Evolutionary conservation across 2,329 filamentous ascomycete species (phyloP).

Genomic region (Macrophomina tecta): DNA sequence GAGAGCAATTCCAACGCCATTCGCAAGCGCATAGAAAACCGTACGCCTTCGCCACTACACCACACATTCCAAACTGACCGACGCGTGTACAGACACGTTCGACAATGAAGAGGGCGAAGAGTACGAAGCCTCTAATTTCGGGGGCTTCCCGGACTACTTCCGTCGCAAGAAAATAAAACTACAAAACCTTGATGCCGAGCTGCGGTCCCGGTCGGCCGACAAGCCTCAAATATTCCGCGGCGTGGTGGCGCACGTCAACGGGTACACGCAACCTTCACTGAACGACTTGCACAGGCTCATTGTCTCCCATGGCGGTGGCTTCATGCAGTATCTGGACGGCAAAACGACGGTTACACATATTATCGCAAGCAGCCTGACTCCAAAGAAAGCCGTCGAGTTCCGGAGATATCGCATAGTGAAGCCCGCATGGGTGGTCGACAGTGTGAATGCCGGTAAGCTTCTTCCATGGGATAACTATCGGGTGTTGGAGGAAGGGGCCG

Average conservation of each 20-base stretch:
- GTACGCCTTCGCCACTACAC: conserved; percentile 39
- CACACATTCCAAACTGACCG: conserved; percentile 17
- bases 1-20: conserved; percentile 65
- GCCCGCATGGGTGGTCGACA: conserved; percentile 92
- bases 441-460: conserved; percentile 77
- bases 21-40: conserved; percentile 68
- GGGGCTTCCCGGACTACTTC: conserved; percentile 90
- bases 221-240: conserved; percentile 89
- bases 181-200: conserved; percentile 87
- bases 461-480: conserved; percentile 87
- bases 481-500: conserved; percentile 81
- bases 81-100: conserved; percentile 65
- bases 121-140: conserved; percentile 85
- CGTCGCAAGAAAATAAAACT: conserved; percentile 95
- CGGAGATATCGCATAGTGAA: conserved; percentile 88
- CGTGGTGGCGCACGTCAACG: conserved; percentile 88
- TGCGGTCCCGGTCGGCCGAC: conserved; percentile 71
- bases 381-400: conserved; percentile 92
- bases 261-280: conserved; percentile 92
- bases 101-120: conserved; percentile 86
- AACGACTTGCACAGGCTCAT: conserved; percentile 87
- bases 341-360: conserved; percentile 97
- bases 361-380: conserved; percentile 86
- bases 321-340: conserved; percentile 90
- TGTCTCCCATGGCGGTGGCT: conserved; percentile 91